Conservation (phyloP, 169 alveolate species). For the Plasmodium gaboni region DNA sequence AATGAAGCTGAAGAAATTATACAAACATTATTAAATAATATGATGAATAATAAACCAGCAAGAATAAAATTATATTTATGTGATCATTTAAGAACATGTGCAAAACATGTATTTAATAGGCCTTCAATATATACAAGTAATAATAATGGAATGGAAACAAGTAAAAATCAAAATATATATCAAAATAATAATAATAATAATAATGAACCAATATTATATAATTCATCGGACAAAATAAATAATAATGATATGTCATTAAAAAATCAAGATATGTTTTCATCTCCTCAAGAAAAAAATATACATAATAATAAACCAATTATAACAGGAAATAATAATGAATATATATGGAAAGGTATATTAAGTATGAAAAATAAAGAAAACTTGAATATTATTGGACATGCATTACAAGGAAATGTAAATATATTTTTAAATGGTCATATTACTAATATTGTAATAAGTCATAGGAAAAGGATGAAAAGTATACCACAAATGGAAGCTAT, state of each 20-base stretch:
- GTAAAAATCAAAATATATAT: slow-evolving; percentile 11
- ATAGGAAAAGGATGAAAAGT: slow-evolving; percentile 64
- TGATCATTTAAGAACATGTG: slow-evolving; percentile 80
- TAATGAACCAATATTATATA: background rate
- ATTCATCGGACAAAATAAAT: background rate
- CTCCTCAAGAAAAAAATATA: slow-evolving; percentile 1
- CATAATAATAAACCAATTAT: slow-evolving; percentile 6
- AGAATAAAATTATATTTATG: slow-evolving; percentile 79
- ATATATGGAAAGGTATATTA: slow-evolving; percentile 56
- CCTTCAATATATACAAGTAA: slow-evolving; percentile 23
- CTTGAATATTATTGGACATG: slow-evolving; percentile 34
- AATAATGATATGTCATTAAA: slow-evolving; percentile 2
- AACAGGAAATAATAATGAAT: slow-evolving; percentile 1
- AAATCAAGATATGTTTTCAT: background rate
- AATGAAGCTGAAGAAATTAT: slow-evolving; percentile 36
- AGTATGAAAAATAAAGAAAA: slow-evolving; percentile 72
- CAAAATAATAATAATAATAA: background rate
- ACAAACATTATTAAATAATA: slow-evolving; percentile 25
- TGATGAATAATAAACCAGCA: slow-evolving; percentile 20
- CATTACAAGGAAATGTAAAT: slow-evolving; percentile 28
- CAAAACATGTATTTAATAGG: slow-evolving; percentile 84
- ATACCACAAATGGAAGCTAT: slow-evolving; percentile 53
- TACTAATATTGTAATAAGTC: slow-evolving; percentile 45
- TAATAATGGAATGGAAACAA: background rate
- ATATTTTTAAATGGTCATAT: slow-evolving; percentile 28